Conservation (phyloP, 2,329 filamentous ascomycete genomes). For the Fusarium sp. region DNA sequence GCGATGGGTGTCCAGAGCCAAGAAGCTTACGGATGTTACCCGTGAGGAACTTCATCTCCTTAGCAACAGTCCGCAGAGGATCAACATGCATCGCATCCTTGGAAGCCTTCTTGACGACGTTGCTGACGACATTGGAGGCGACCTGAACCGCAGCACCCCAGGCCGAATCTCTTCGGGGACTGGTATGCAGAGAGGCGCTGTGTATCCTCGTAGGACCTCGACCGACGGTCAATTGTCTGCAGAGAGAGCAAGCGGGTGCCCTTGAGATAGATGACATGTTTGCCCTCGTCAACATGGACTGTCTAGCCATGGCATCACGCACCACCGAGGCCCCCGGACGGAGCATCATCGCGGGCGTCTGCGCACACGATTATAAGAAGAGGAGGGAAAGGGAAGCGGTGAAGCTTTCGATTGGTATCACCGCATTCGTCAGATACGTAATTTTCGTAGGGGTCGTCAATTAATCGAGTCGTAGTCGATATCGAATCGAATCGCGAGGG, state of each 20-base stretch:
- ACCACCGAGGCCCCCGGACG: conserved; percentile 68
- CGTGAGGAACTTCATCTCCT: conserved; percentile 96
- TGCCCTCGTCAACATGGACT: conserved; percentile 43
- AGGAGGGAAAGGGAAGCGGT: conserved; percentile 12
- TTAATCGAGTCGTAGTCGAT: conserved; percentile 22
- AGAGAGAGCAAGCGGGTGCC: conserved; percentile 51
- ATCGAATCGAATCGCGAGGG: conserved; percentile 12
- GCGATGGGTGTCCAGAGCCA: conserved; percentile 92
- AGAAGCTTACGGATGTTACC: conserved; percentile 95
- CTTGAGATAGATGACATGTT: conserved; percentile 10
- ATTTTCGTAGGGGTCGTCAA: conserved; percentile 9
- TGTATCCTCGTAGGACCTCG: conserved; percentile 54
- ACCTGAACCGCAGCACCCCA: conserved; percentile 83
- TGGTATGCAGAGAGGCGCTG: conserved; percentile 59
- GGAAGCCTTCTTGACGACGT: conserved; percentile 73
- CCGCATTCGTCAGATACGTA: conserved; percentile 31
- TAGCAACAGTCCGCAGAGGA: conserved; percentile 89
- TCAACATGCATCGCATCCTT: conserved; percentile 83
- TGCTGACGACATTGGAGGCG: conserved; percentile 79
- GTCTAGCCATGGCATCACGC: conserved; percentile 56
- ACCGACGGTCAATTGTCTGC: conserved; percentile 51
- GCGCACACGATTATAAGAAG: conserved; percentile 19
- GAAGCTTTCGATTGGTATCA: conserved; percentile 14
- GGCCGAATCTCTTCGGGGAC: conserved; percentile 69
- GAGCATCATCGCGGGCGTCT: conserved; percentile 64